Percentiles rank a stretch among this genome's conserved stretches.
Conservation (phyloP, 2,329 filamentous ascomycete species). For the Lasiodiplodia sp. region DNA sequence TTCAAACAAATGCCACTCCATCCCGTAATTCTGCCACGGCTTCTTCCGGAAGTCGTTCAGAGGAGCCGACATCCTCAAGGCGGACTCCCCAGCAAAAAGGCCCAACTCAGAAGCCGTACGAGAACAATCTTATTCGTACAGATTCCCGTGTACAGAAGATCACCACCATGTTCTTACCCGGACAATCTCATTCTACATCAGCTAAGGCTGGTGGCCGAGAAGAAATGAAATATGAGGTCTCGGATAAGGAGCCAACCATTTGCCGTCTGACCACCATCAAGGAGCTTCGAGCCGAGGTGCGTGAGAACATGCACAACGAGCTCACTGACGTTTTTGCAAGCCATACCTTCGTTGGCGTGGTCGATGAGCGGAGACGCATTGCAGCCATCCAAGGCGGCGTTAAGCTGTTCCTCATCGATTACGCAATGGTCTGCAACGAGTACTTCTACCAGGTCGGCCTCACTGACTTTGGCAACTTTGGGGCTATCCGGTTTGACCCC, state of each 20-base stretch:
- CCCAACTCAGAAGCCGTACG: conserved; percentile 65
- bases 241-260: conserved; percentile 71
- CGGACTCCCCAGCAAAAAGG: conserved; percentile 35
- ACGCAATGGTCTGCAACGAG: conserved; percentile 82
- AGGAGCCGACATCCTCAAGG: conserved; percentile 11
- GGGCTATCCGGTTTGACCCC: conserved; percentile 79
- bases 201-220: conserved; percentile 51
- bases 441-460: conserved; percentile 96
- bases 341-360: conserved; percentile 92
- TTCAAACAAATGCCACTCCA: conserved; percentile 27
- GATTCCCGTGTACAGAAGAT: conserved; percentile 92
- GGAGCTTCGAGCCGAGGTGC: conserved; percentile 80
- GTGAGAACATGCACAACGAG: conserved; percentile 81
- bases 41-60: conserved; percentile 32
- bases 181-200: conserved; percentile 43
- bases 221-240: conserved; percentile 73
- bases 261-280: conserved; percentile 87
- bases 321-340: conserved; percentile 86
- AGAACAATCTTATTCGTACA: conserved; percentile 89
- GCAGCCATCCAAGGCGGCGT: conserved; percentile 94
- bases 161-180: conserved; percentile 86
- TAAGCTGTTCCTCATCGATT: conserved; percentile 91
- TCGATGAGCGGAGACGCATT: conserved; percentile 85
- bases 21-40: conserved; percentile 35
- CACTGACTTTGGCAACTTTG: conserved; percentile 96